These are phyloP conservation scores for Aquilaria sinensis DNA, from an alignment of 345 rosid species.

Conservation along the genomic window DNA sequence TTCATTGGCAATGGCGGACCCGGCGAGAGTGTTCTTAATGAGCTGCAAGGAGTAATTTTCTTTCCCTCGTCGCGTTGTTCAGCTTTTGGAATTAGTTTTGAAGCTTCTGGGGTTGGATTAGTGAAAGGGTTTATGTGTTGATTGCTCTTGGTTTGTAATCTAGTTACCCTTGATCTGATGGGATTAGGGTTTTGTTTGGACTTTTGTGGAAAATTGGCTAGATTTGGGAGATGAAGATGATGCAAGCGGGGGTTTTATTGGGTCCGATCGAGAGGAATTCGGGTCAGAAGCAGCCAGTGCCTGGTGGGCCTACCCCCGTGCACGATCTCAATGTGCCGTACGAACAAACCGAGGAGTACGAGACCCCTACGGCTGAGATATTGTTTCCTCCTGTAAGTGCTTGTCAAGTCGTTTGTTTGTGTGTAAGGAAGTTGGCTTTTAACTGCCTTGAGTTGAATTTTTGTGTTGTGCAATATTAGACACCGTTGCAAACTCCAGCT, in stretches of 20 bases:
- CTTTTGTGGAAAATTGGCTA: slow-evolving; percentile 13
- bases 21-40: slow-evolving; percentile 75
- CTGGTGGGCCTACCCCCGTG: slow-evolving; percentile 66
- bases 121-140: neutral
- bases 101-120: neutral
- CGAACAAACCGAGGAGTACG: slow-evolving; percentile 88
- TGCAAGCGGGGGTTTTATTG: slow-evolving; percentile 68
- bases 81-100: neutral
- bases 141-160: no score
- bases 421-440: neutral
- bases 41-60: slow-evolving; percentile 81
- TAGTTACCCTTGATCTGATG: neutral
- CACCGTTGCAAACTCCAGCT: slow-evolving; percentile 81
- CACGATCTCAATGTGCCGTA: slow-evolving; percentile 97
- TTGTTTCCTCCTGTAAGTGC: slow-evolving; percentile 82
- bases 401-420: neutral
- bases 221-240: slow-evolving; percentile 98
- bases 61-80: slow-evolving; percentile 3
- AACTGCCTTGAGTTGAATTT: slow-evolving; percentile 11
- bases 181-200: slow-evolving; percentile 5
- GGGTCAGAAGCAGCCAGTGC: slow-evolving; percentile 41
- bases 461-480: slow-evolving; percentile 32
- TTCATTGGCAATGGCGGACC: slow-evolving; percentile 77
- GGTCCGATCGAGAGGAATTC: slow-evolving; percentile 75
- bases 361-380: slow-evolving; percentile 96